Conservation (phyloP, 2,329 filamentous ascomycete genomes). For the Cladophialophora yegresii region DNA sequence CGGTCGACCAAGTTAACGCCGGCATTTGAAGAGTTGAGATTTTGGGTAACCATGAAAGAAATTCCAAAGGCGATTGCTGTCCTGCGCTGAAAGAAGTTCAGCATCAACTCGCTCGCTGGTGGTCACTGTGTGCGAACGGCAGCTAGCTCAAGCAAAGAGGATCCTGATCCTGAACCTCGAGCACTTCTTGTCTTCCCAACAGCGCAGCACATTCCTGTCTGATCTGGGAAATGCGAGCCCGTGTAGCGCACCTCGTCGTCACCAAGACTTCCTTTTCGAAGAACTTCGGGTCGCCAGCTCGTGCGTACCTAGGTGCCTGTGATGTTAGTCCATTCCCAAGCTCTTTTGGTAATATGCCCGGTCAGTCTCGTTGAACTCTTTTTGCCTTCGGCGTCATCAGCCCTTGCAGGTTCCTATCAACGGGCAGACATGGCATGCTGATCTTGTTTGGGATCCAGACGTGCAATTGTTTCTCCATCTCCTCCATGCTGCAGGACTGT, state of each 20-base stretch:
- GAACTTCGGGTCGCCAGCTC: background rate
- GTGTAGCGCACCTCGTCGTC: background rate
- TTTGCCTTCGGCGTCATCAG: background rate
- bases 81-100: background rate
- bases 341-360: background rate
- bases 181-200: background rate
- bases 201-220: background rate
- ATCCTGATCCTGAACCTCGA: background rate
- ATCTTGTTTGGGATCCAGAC: constrained; percentile 7
- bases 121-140: background rate
- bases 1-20: background rate
- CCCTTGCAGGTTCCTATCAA: background rate
- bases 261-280: background rate
- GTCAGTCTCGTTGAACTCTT: background rate
- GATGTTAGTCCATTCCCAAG: background rate
- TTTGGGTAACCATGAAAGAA: background rate
- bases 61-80: background rate
- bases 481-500: background rate
- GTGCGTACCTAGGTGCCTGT: too few species aligned
- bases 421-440: background rate
- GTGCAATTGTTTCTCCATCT: constrained; percentile 6
- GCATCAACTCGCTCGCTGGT: background rate
- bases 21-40: background rate
- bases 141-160: background rate
- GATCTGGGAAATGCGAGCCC: background rate